Base-by-base conservation (phyloP, 73 alveolate species). In the Symbiodinium natans region DNA sequence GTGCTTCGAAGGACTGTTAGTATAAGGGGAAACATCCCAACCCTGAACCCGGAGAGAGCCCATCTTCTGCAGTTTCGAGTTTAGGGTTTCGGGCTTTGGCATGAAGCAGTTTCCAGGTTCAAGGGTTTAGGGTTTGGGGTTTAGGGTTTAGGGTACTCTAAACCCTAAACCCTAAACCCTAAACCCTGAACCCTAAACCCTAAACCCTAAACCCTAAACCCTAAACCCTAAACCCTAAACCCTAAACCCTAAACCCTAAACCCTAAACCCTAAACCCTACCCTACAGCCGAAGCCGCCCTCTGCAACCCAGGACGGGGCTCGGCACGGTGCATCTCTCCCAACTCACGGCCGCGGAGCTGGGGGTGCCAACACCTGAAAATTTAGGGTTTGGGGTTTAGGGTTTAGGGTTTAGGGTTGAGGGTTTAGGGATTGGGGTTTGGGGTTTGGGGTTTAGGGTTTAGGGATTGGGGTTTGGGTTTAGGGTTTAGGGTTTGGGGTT, bases 251-350 rank as follows among this genome's bases (percentile, higher is more conserved):
- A 52, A 13, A 52, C n/a, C 68, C n/a, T n/a, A n/a, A n/a, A n/a
- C 68, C n/a, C 68, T 52, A 52, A 6, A 27, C 42, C 36, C 0
- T 3, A n/a, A 31, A 1, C 6, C 40, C 86, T 4, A 25, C 10
- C 19, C 40, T 75, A 0, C 40, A n/a, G 33, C 6, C 11, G 10
- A 17, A 21, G 43, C 92, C 75, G 2, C 77, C 21, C 7, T 1
- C 0, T 34, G 27, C 17, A 73, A 19, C 40, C 25, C 29, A 85
- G 93, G 94, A 77, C 59, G 38, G 95, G 95, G 23, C 86, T 34
- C 25, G 95, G 95, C 34, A 88, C 95, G 6, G 85, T 56, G 41
- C 95, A 88, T 43, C n/a, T 88, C 46, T 88, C 95, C 31, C 85
- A 59, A 71, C 86, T 88, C 74, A 54, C 95, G 0, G 95, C 95